Base-by-base conservation (phyloP, 2,329 filamentous ascomycete genomes). In the Coccinonectria pachysandricola region DNA sequence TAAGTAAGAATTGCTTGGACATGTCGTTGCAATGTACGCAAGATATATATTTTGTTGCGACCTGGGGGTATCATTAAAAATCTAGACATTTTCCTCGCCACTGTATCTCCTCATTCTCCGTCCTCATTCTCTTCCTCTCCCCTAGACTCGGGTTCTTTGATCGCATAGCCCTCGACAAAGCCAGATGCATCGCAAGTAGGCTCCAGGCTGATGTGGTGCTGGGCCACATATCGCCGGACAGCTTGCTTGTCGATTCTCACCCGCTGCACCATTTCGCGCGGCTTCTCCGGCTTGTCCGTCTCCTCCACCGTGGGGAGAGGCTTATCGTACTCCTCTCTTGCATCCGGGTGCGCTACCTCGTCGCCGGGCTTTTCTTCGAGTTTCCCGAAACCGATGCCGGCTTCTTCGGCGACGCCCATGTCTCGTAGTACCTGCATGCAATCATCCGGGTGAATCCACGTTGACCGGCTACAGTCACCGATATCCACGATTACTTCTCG, bases 361-460 rank as follows among this genome's bases (percentile, higher is more conserved):
- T 10, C 18, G 11, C 18, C 13, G 8, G 21, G 21, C 28, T 33
- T 35, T 25, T 23, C 32, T 35, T 32, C 30, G 22, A 48, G 49
- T 37, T 57, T 62, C 8, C 56, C 55, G 4, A 56, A 57, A 2
- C 60, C 60, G 52, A 57, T 51, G 48, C 60, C 68, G 40, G 62
- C 69, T 45, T 78, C 63, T 53, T 75, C 54, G 24, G 79, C 62
- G 18, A 91, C 60, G 7, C 70, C 76, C 84, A 95, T 94, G 31
- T 84, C 77, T 34, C 80, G 74, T 28, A 95, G 59, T 13, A 85
- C 76, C 1, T 64, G 64, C 21, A 93, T 68, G 31, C 88, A 84
- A 55, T 96, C 88, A 21, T 95, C 88, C 0, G 71, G 68, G 30
- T 79, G 64, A 52, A 96, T 93, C 63, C 83, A 93, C 1, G 86